Evolutionary conservation across 129 eudicot species (phyloP), one percentile per base, ranked within the genome.

Genomic region (Tagetes erecta): DNA sequence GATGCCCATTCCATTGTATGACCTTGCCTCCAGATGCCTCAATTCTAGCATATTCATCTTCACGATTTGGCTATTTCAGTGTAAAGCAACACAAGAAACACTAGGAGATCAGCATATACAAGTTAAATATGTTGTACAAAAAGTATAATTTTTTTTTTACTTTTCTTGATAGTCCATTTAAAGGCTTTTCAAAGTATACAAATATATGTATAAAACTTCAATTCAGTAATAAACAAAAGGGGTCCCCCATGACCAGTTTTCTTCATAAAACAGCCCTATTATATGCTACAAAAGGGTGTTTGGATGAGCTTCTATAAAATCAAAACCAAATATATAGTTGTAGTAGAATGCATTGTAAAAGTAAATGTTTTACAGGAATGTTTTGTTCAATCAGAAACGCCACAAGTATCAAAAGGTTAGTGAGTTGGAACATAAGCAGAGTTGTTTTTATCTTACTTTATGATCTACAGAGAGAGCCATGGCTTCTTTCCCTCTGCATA

Each of bases 1-100:
- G 97, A 83, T 91, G 92, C 40, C 95, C 97, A 13, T 91, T 91
- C 95, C 95, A 91, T 56, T 91, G 94, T 80, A 91, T 91, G 9
- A 91, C 95, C 84, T 88, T 91, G 68, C 97, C 97, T 75, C 97
- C 95, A 3, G 97, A 87, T 44, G 91, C 92, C 83, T 91, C 95
- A 58, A 91, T 91, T 73, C 97, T 82, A 58, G 86, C 87, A 80
- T 84, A 91, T 69, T 91, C 97, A 34, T 91, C 97, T 53, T 88
- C 95, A 3, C 95, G 79, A 52, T 91, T 86, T 1, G 97, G 97
- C 97, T 91, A 57, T 60, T 81, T 34, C 38, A 75, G 64, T 63
- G 13, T 62, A 7, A 63, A 47, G 51, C 10, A 73, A 34, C 38
- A 51, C 42, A 66, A 52, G 31, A 50, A 35, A 42, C 33, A 49